A percentile compares a stretch with the other conserved stretches of the same genome.
phyloP scores from a whole-genome alignment of 805 yeast genomes.

The Starmera amethionina region DNA sequence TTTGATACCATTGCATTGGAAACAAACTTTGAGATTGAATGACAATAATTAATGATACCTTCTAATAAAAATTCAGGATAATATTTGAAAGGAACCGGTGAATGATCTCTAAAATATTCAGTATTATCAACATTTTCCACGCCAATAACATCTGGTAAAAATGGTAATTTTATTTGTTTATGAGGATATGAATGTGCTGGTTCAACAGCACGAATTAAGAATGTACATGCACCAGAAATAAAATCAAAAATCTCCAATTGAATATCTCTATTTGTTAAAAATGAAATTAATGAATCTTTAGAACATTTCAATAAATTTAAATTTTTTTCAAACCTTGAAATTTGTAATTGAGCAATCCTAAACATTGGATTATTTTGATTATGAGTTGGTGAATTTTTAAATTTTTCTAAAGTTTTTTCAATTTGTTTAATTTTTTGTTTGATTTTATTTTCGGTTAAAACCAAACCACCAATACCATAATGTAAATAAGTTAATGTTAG shows the following conservation, averaged over 20 bases:
- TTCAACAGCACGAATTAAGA: conserved; percentile 62
- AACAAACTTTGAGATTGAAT: conserved; percentile 46
- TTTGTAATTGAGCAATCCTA: conserved; percentile 28
- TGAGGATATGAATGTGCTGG: conserved; percentile 59
- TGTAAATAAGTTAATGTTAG: conserved; percentile 70
- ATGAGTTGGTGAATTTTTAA: conserved; percentile 4
- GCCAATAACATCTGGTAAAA: conserved; percentile 48
- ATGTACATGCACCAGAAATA: conserved; percentile 64
- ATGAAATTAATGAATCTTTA: conserved; percentile 51
- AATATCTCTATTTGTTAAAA: conserved; percentile 44
- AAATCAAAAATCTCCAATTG: conserved; percentile 69
- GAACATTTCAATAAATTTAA: conserved; percentile 29
- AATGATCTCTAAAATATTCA: conserved; percentile 52
- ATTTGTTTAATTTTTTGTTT: conserved; percentile 39
- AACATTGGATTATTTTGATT: conserved; percentile 15
- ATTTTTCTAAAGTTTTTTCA: conserved; percentile 26
- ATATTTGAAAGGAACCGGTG: conserved; percentile 72
- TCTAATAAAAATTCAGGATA: conserved; percentile 83
- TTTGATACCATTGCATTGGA: conserved; percentile 47
- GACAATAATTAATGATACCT: conserved; percentile 65
- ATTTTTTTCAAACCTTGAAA: conserved; percentile 39
- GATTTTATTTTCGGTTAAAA: conserved; percentile 45
- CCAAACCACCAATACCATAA: conserved; percentile 81
- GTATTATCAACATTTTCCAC: conserved; percentile 66
- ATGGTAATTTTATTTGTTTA: conserved; percentile 39